Conservation (phyloP, 2,329 filamentous ascomycete genomes). For the Fusarium scirpi region DNA sequence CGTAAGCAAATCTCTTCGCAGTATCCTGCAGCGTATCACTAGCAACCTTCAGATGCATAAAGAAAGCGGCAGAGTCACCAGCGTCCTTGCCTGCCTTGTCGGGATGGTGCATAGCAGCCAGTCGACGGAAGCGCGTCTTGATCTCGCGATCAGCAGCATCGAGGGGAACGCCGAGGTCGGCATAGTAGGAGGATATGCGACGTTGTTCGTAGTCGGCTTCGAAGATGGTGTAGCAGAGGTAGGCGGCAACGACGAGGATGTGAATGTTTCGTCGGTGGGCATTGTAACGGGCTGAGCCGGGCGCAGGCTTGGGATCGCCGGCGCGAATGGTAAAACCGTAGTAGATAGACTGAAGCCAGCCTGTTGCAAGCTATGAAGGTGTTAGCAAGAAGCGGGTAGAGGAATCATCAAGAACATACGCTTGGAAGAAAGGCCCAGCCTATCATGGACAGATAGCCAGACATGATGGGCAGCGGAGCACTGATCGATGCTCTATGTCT, state of each 20-base stretch:
- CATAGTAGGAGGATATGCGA: constrained; percentile 80
- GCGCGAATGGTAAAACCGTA: constrained; percentile 91
- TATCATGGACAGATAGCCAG: constrained; percentile 64
- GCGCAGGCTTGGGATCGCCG: constrained; percentile 81
- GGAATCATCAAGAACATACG: constrained; percentile 52
- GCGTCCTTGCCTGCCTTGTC: constrained; percentile 74
- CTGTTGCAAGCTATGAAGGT: constrained; percentile 75
- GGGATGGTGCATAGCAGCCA: constrained; percentile 80
- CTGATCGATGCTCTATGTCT: constrained; percentile 21
- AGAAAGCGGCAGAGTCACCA: constrained; percentile 61
- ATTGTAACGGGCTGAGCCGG: constrained; percentile 75
- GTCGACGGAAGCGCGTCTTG: constrained; percentile 85
- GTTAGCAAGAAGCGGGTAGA: constrained; percentile 31
- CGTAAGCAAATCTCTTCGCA: constrained; percentile 85
- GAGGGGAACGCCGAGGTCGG: constrained; percentile 76
- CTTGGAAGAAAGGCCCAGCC: constrained; percentile 69
- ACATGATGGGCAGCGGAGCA: constrained; percentile 56
- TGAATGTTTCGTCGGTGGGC: constrained; percentile 85
- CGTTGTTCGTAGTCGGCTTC: constrained; percentile 88
- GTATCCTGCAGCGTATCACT: constrained; percentile 85
- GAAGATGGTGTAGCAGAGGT: constrained; percentile 92
- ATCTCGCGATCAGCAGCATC: constrained; percentile 79
- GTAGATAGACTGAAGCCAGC: constrained; percentile 82
- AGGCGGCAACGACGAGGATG: constrained; percentile 82
- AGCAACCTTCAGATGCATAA: constrained; percentile 85